These are phyloP conservation scores for Cyamopsis tetragonoloba DNA, from an alignment of 306 rosid genomes.

Conservation along the genomic window DNA sequence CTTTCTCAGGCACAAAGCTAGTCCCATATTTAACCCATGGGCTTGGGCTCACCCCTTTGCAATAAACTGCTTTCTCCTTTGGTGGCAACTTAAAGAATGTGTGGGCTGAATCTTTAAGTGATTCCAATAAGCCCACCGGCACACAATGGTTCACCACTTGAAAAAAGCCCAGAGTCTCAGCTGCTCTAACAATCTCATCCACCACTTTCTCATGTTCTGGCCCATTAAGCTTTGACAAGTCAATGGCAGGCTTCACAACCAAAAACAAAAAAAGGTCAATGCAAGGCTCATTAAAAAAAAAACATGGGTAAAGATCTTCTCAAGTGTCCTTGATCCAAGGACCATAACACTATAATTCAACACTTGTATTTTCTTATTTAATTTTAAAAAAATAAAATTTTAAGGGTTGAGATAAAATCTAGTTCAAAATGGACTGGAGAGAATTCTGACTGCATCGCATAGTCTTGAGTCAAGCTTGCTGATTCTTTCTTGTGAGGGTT, in stretches of 20 bases:
- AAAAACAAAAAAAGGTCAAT: too few species aligned
- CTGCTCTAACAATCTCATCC: conserved; percentile 38
- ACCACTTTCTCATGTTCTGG: conserved; percentile 41
- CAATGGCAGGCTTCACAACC: too few species aligned
- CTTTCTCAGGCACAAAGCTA: conserved; percentile 69
- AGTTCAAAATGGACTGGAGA: too few species aligned
- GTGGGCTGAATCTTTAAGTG: conserved; percentile 45
- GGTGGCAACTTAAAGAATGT: conserved; percentile 40
- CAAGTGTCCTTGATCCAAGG: too few species aligned
- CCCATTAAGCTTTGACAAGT: conserved; percentile 49
- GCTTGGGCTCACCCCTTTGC: conserved; percentile 39
- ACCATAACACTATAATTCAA: too few species aligned
- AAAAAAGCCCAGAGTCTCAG: conserved; percentile 59
- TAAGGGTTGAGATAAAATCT: too few species aligned
- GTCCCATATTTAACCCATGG: conserved; percentile 47
- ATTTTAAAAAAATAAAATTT: too few species aligned
- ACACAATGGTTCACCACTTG: conserved; percentile 65
- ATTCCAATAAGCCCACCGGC: conserved; percentile 42
- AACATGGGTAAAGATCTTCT: too few species aligned
- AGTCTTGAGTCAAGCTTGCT: conserved; percentile 20
- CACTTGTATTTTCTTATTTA: too few species aligned
- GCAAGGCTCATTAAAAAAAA: too few species aligned
- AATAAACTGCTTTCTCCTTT: conserved; percentile 37
- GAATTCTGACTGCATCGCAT: neutral
- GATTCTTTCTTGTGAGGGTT: conserved; percentile 47